These are phyloP conservation scores for Sclerotinia trifoliorum DNA, from an alignment of 2,329 filamentous ascomycete species.

Conservation along the genomic window DNA sequence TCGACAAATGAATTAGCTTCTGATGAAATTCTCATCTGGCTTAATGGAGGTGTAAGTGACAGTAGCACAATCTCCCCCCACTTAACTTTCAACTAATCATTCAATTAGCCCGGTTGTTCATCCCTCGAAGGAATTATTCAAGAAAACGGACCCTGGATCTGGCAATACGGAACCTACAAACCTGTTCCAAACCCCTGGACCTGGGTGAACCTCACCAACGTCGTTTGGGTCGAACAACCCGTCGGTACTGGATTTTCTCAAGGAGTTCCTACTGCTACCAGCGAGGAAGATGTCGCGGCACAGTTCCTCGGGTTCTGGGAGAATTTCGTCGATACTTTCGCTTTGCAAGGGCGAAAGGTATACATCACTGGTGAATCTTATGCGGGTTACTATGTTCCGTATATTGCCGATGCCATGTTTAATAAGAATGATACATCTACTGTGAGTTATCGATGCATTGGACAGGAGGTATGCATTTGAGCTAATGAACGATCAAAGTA, in stretches of 20 bases:
- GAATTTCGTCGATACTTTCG: conserved; percentile 72
- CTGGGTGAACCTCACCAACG: conserved; percentile 38
- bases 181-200: conserved; percentile 37
- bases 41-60: conserved; percentile 44
- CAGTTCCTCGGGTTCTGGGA: conserved; percentile 78
- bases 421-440: conserved; percentile 50
- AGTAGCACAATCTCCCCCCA: neutral
- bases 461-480: neutral
- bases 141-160: conserved; percentile 73
- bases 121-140: conserved; percentile 69
- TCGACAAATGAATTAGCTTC: conserved; percentile 49
- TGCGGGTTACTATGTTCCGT: conserved; percentile 66
- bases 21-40: conserved; percentile 62
- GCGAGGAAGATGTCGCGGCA: conserved; percentile 65
- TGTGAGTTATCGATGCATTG: conserved; percentile 23
- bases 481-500: conserved; percentile 47
- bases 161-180: conserved; percentile 67
- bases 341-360: conserved; percentile 64
- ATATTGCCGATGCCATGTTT: conserved; percentile 71
- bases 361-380: conserved; percentile 75
- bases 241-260: conserved; percentile 38
- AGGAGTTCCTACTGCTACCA: conserved; percentile 56
- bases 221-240: conserved; percentile 39
- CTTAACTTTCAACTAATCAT: neutral
- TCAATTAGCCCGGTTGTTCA: conserved; percentile 45